Evolutionary conservation across 164 flowering plant species (phyloP).

Genomic region (Vitis riparia): DNA sequence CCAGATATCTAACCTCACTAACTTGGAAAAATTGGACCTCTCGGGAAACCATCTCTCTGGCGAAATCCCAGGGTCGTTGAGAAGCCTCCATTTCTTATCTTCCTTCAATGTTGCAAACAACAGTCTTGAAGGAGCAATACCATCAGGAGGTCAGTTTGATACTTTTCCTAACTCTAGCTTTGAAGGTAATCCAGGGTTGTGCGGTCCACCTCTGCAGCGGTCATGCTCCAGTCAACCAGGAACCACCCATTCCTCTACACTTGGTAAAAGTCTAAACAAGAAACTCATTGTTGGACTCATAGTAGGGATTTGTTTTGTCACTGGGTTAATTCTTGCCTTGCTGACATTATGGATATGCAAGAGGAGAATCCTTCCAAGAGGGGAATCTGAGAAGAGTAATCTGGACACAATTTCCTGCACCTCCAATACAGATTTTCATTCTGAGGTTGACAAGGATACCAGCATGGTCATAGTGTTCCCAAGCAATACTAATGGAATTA

Average conservation of each 20-base stretch:
- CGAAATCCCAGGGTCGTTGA: constrained; percentile 53
- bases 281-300: constrained; percentile 39
- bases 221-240: constrained; percentile 23
- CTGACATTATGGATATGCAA: constrained; percentile 44
- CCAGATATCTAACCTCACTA: constrained; percentile 47
- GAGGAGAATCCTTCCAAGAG: constrained; percentile 46
- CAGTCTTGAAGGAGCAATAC: constrained; percentile 57
- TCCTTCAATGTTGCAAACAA: constrained; percentile 60
- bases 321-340: constrained; percentile 27
- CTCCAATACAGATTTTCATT: constrained; percentile 26
- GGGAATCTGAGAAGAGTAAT: constrained; percentile 37
- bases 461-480: constrained; percentile 49
- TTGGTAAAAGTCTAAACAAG: constrained; percentile 24
- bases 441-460: constrained; percentile 34
- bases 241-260: constrained; percentile 4
- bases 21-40: constrained; percentile 55
- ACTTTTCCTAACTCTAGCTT: constrained; percentile 50
- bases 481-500: constrained; percentile 29
- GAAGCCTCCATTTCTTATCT: constrained; percentile 53
- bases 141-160: constrained; percentile 65
- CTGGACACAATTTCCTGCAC: constrained; percentile 35
- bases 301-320: constrained; percentile 41
- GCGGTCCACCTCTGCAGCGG: constrained; percentile 32
- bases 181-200: constrained; percentile 52
- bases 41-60: constrained; percentile 57